A percentile compares a stretch with the other conserved stretches of the same genome.
These are phyloP conservation scores for Chytriomyces confervae DNA, from an alignment of 192 early-diverging fungal species.

Conservation along the genomic window DNA sequence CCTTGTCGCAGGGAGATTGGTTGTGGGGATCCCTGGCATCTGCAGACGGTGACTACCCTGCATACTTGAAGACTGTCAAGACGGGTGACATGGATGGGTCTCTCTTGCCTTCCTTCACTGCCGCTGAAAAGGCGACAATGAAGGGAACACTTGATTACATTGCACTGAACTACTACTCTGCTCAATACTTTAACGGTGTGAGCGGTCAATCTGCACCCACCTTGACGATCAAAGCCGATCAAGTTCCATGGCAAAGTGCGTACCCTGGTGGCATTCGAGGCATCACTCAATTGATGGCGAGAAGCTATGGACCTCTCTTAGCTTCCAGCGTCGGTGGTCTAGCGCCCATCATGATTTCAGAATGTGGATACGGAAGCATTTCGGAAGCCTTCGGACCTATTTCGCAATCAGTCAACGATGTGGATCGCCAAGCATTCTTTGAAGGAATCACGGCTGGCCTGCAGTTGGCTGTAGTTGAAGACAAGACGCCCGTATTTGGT, in stretches of 20 bases:
- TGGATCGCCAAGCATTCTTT: constrained; percentile 41
- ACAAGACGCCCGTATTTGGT: constrained; percentile 37
- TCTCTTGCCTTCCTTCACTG: constrained; percentile 42
- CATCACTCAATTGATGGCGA: not conserved
- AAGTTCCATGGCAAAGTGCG: not conserved
- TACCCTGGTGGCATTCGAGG: constrained; percentile 11
- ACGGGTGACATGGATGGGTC: constrained; percentile 31
- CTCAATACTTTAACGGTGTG: constrained; percentile 35
- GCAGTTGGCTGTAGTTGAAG: constrained; percentile 32
- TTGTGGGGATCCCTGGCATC: constrained; percentile 44
- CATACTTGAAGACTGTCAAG: constrained; percentile 17
- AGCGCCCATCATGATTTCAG: constrained; percentile 27
- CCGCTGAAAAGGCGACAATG: constrained; percentile 39
- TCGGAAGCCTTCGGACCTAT: constrained; percentile 4
- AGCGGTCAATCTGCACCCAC: not conserved
- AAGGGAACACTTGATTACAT: constrained; percentile 51
- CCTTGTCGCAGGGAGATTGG: constrained; percentile 41
- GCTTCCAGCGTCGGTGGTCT: not conserved
- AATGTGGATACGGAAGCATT: constrained; percentile 19
- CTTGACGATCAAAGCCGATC: not conserved
- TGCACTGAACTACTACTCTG: constrained; percentile 50
- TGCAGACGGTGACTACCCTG: constrained; percentile 46
- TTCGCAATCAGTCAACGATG: constrained; percentile 15
- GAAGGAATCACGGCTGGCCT: constrained; percentile 33
- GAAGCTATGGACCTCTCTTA: constrained; percentile 24